Base-by-base conservation (phyloP, 2,329 filamentous ascomycete species). In the Blastomyces percursus region DNA sequence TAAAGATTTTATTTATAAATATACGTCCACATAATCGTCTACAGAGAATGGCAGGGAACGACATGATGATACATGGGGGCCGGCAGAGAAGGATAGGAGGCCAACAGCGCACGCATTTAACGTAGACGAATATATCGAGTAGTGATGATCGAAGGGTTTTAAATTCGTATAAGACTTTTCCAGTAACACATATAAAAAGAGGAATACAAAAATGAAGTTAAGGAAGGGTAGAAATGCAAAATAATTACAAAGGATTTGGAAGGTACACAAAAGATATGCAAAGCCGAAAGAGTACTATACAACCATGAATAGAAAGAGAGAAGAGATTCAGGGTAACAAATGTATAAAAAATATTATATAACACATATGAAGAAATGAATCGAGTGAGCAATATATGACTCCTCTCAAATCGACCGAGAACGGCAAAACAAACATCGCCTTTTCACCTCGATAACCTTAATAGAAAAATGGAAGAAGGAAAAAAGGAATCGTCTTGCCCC, bases 251-350 rank as follows among this genome's bases (percentile, higher is more conserved):
- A 21, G 11, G 32, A 27, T 14, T 21, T 42, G 35, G 21, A n/a
- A 57, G 54, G 52, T 52, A 52, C 24, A 55, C 52, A 51, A 51
- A 55, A 21, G 52, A 55, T 12, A 42, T 42, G 35, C 54, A 42
- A 40, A 19, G 24, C n/a, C 21, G 32, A n/a, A 40, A 24, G 35
- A 11, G n/a, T 40, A 57, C 54, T 57, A 7, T 57, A 57, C 54
- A 57, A 24, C 24, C 54, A 14, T 24, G 35, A 42, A 40, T 6
- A 30, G 8, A 40, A 40, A 19, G 54, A 12, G 54, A 57, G 54
- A 57, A 57, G 54, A 57, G 54, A 57, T 57, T 57, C 21, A 40
- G n/a, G 35, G 24, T 16, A 35, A 40, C 11, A 19, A n/a, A 14
- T 27, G 4, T 11, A 12, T n/a, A 30, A 30, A 57, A 21, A 38